phyloP scores from a whole-genome alignment of 2,329 filamentous ascomycete species.

The Clarireedia sp. region DNA sequence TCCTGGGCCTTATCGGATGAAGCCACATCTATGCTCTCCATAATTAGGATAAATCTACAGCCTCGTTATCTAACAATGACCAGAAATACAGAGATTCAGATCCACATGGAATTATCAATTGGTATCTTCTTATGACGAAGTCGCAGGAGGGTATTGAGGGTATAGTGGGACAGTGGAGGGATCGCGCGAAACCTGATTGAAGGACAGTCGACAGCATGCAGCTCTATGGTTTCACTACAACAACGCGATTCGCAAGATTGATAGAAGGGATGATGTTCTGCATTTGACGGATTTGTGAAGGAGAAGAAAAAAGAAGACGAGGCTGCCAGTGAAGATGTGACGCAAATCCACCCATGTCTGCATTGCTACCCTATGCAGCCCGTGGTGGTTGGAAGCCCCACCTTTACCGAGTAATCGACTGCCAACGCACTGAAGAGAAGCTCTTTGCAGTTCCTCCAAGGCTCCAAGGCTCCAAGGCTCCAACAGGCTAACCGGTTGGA shows the following conservation, averaged over 20 bases:
- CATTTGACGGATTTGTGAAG: not conserved
- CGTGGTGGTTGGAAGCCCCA: constrained; percentile 4
- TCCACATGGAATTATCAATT: not conserved
- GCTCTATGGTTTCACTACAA: constrained; percentile 7
- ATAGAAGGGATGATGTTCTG: not conserved
- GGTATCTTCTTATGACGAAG: constrained; percentile 1
- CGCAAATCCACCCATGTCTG: not conserved
- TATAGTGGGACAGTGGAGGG: not conserved
- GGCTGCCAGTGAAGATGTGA: constrained; percentile 6
- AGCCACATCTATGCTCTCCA: constrained; percentile 10
- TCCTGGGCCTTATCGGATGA: constrained; percentile 5
- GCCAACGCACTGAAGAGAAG: constrained; percentile 6
- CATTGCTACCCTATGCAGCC: constrained; percentile 10
- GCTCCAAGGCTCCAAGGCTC: no score
- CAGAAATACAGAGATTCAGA: not conserved
- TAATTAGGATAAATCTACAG: constrained; percentile 4
- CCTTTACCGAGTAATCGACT: constrained; percentile 5
- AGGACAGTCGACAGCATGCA: not conserved
- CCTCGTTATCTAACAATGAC: not conserved
- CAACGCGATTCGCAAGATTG: not conserved
- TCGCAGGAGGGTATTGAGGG: constrained; percentile 6
- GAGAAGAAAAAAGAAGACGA: constrained; percentile 3
- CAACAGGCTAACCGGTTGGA: not conserved
- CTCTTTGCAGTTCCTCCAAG: not conserved
- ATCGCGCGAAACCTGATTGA: not conserved